These are phyloP conservation scores for Magnusiomyces suaveolens DNA, from an alignment of 1,139 yeast genomes.

Conservation along the genomic window DNA sequence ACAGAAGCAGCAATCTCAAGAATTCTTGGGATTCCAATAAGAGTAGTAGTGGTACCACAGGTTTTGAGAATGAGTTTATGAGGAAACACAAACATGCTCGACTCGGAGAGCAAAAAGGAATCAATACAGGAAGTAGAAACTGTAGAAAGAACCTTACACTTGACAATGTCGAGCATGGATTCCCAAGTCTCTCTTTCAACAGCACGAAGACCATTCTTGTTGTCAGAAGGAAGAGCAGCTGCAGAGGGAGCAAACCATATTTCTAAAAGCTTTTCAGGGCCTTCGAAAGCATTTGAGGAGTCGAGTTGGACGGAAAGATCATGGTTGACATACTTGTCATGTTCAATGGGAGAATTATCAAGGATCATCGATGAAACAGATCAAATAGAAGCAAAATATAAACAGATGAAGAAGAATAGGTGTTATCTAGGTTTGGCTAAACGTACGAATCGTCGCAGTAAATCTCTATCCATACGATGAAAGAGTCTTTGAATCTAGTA, in stretches of 20 bases:
- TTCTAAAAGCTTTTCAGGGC: constrained; percentile 90
- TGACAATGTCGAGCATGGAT: constrained; percentile 65
- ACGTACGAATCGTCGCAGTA: constrained; percentile 33
- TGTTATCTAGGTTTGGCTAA: constrained; percentile 36
- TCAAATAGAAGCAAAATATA: background rate
- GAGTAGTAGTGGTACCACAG: constrained; percentile 91
- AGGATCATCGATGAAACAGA: constrained; percentile 18
- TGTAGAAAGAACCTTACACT: constrained; percentile 79
- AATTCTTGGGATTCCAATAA: constrained; percentile 62
- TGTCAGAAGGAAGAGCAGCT: constrained; percentile 29
- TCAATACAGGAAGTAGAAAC: constrained; percentile 59
- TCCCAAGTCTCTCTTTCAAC: constrained; percentile 66
- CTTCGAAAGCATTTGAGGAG: constrained; percentile 88
- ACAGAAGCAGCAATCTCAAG: constrained; percentile 40
- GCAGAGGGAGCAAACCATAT: constrained; percentile 67
- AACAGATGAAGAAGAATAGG: constrained; percentile 31
- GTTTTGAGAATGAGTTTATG: constrained; percentile 84
- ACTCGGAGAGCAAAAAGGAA: constrained; percentile 81
- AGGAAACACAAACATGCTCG: constrained; percentile 80
- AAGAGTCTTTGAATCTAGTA: constrained; percentile 15
- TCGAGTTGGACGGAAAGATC: constrained; percentile 71
- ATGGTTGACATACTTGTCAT: constrained; percentile 55
- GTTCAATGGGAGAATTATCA: constrained; percentile 26
- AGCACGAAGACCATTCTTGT: constrained; percentile 42
- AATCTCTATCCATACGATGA: constrained; percentile 34